Evolutionary conservation across 192 early-diverging fungal species (phyloP), one percentile per base, ranked within the genome.

Genomic region (Allomyces macrogynus): DNA sequence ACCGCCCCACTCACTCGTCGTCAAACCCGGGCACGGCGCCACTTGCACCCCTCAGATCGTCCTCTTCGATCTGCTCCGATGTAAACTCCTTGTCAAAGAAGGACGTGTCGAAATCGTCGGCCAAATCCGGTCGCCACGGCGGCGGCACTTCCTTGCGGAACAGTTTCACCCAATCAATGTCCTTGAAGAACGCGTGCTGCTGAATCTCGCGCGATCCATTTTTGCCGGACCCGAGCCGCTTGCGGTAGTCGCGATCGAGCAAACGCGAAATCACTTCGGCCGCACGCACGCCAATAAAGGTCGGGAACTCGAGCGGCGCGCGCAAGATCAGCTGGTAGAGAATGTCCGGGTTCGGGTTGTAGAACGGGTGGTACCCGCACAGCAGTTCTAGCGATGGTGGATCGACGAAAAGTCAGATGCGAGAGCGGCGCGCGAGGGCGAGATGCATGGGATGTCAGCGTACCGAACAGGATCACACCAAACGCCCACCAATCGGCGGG

Each of bases 401-500:
- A 40, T 8, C 32, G 7, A 40, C 32, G 7, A 40, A 40, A 8
- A 8, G 32, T 40, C 32, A 40, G 32, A 2, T 40, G 32, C 7
- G 32, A 7, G 32, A 40, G 32, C 0, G 32, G 32, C 32, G 32
- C 32, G 7, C 26, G 26, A 3, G 26, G 26, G 7, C 32, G 24
- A 16, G 49, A n/a, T 57, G 49, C n/a, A n/a, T n/a, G 16, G 9
- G 20, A 14, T 57, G 49, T 14, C 3, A 3, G 20, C 49, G 49
- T 20, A 57, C 49, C 80, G 68, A 75, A 82, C 16, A 76, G 1
- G 14, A 82, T 74, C 0, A 81, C 74, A 23, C 80, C 80, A 22
- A 72, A 75, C 0, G 80, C 80, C 80, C 80, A 82, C 68, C 79
- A 80, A 62, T 82, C 80, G 43, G 75, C 70, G 16, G 77, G 71